Evolutionary conservation across 2,329 filamentous ascomycete genomes (phyloP), one percentile per base, ranked within the genome.

Genomic region (Xylaria sp.): DNA sequence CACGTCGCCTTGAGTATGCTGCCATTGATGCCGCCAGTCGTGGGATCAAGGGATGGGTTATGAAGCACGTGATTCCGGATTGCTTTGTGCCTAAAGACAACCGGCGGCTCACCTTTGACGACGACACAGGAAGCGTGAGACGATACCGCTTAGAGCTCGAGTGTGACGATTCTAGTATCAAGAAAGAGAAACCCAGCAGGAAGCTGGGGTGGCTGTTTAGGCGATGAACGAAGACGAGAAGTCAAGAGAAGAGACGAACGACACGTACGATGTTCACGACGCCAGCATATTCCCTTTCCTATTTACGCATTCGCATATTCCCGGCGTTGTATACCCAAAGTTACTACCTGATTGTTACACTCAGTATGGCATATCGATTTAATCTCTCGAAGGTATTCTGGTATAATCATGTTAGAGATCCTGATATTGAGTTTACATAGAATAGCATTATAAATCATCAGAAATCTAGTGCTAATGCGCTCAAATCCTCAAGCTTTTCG

Each of bases 1-100:
- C 89, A 0, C 84, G 89, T 3, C 83, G 88, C 12, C 82, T 90
- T 3, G 89, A 91, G 80, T 91, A 91, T 73, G 89, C 88, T 0
- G 89, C 89, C 64, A 91, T 91, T 49, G 89, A 91, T 59, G 88
- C 88, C 0, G 88, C 89, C 1, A 86, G 84, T 43, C 83, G 83
- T 1, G 89, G 89, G 4, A 82, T 91, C 36, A 85, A 85, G 71
- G 89, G 89, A 13, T 91, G 89, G 86, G 75, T 90, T 41, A 82
- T 86, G 76, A 83, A 85, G 52, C 83, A 86, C 72, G 77, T 90
- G 8, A 82, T 91, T 3, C 89, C 89, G 0, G 87, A 89, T 69
- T 91, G 89, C 78, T 86, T 91, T 65, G 79, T 88, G 1, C 85
- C 88, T 13, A 82, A 81, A 59, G 81, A 82, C 41, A 80, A 79